Evolutionary conservation across 345 rosid species (phyloP), one percentile per base, ranked within the genome.

Genomic region (Moricandia moricandioides): DNA sequence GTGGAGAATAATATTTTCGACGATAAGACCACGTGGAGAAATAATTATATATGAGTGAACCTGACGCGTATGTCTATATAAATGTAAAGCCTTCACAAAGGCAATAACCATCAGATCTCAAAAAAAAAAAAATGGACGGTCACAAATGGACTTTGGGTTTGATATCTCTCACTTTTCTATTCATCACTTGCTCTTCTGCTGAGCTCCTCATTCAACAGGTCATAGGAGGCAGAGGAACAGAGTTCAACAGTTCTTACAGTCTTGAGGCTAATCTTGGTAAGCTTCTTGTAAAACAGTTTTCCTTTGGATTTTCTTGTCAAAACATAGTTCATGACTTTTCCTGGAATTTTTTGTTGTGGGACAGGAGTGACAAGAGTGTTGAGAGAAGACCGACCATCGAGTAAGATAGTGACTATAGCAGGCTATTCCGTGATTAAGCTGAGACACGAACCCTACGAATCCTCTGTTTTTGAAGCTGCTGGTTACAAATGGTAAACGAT

Each of bases 401-500:
- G 79, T 33, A 81, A 75, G 49, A 64, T 57, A 6, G 69, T 83
- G 11, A 78, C 84, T 51, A 67, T 86, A 1, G 24, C 70, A 26
- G 64, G 67, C 2, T 84, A 78, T 67, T 84, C 82, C 6, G 60
- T 78, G 12, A 51, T 65, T 10, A 69, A 73, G 8, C 58, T 52
- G 0, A 39, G 74, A 7, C 6, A 0, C 0, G 82, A 82, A 13
- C 78, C 63, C 14, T 80, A 74, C 18, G 81, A 81, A 16, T 80
- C 81, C 6, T 76, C 62, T 51, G 76, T 21, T 27, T 86, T 86
- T 78, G 80, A 83, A 65, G 65, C 76, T 52, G 57, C 67, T 13
- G 80, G 79, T 49, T 71, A 81, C 76, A 82, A 81, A 83, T 84
- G 85, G 86, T 79, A 52, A 64, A 21, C 1, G 24, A 21, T 21